A percentile compares a stretch with the other conserved stretches of the same genome.
These are phyloP conservation scores for Fusarium brevicatenulatum DNA, from an alignment of 2,329 filamentous ascomycete genomes.

Conservation along the genomic window DNA sequence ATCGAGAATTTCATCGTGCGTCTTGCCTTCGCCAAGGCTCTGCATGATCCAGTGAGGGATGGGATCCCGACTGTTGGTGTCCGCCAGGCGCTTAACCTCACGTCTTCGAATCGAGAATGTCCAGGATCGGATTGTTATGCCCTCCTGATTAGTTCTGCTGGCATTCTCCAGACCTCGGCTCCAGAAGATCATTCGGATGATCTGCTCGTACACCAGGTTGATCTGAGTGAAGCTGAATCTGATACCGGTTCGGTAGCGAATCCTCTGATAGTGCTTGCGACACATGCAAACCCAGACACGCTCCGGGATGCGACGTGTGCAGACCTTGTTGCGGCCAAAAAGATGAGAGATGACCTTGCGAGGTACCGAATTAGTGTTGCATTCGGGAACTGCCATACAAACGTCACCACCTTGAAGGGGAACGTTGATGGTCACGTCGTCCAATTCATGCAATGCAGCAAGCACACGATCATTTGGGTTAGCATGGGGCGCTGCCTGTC, in stretches of 20 bases:
- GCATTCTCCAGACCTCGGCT: conserved; percentile 58
- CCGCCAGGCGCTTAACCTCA: conserved; percentile 66
- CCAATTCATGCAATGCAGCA: conserved; percentile 23
- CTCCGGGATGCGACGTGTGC: conserved; percentile 75
- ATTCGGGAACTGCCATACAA: conserved; percentile 68
- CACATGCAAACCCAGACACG: conserved; percentile 81
- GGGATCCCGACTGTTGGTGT: conserved; percentile 41
- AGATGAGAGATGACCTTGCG: conserved; percentile 84
- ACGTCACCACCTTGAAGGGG: conserved; percentile 44
- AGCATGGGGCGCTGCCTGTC: conserved; percentile 2
- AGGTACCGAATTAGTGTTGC: conserved; percentile 68
- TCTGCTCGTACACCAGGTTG: conserved; percentile 70
- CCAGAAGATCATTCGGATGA: conserved; percentile 72
- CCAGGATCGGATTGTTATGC: conserved; percentile 59
- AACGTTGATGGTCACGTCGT: conserved; percentile 24
- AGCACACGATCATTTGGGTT: conserved; percentile 36
- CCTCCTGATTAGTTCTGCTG: conserved; percentile 42
- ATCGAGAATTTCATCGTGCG: conserved; percentile 57
- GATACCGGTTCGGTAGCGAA: conserved; percentile 72
- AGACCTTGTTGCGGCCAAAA: conserved; percentile 84
- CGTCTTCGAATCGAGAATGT: conserved; percentile 71
- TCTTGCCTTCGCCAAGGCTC: conserved; percentile 58
- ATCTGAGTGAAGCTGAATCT: conserved; percentile 72
- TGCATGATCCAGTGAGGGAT: conserved; percentile 58
- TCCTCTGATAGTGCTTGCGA: conserved; percentile 84